Conservation (phyloP, 2,329 filamentous ascomycete species). For the Aspergillus bombycis region DNA sequence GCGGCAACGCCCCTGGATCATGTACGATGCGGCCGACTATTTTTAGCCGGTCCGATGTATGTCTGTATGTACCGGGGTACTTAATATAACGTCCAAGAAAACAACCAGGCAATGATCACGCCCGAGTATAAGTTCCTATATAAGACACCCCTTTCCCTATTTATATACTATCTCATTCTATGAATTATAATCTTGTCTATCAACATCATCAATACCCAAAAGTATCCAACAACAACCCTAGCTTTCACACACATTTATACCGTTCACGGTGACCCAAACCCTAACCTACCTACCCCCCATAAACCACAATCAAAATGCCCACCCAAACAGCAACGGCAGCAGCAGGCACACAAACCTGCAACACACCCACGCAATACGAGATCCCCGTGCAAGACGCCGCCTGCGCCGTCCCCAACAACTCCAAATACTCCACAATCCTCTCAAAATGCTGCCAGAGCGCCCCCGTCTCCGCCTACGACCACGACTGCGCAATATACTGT, state of each 20-base stretch:
- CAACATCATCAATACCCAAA: neutral
- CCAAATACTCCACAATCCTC: slow-evolving; percentile 21
- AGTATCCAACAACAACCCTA: neutral
- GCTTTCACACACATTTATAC: neutral
- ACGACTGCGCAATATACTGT: slow-evolving; percentile 28
- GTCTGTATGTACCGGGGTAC: neutral
- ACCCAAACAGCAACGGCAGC: slow-evolving; percentile 15
- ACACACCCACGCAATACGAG: slow-evolving; percentile 25
- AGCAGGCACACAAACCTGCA: slow-evolving; percentile 19
- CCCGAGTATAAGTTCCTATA: neutral
- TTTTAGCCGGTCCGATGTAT: neutral
- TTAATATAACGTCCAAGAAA: neutral
- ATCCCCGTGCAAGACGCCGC: slow-evolving; percentile 30
- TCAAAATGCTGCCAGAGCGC: slow-evolving; percentile 25
- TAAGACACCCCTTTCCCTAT: neutral
- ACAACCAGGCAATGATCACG: neutral
- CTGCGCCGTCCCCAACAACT: slow-evolving; percentile 28
- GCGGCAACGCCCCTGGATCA: neutral
- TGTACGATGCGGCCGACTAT: neutral
- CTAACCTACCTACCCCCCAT: neutral
- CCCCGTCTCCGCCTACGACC: slow-evolving; percentile 22
- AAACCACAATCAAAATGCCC: neutral
- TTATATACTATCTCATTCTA: neutral
- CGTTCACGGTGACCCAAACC: no score
- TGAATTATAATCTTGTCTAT: neutral